Evolutionary conservation across 495 filamentous ascomycete species (phyloP), one percentile per base, ranked within the genome.

Genomic region (Penicillium desertorum): DNA sequence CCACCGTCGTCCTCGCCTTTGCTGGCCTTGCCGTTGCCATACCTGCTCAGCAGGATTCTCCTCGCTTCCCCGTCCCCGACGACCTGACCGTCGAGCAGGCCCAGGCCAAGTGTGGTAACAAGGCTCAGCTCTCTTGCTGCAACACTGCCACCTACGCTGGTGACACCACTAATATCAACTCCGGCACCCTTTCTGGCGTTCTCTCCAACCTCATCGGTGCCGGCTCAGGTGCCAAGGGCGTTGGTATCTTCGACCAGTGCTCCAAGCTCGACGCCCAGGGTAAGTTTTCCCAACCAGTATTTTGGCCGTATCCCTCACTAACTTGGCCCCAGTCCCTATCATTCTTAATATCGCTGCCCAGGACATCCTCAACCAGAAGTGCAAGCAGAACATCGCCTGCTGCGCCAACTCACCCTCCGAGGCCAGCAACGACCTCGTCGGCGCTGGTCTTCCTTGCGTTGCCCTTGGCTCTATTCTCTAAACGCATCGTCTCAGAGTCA

Each of bases 341-440:
- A 16, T 57, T n/a, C n/a, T n/a, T 34, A 64, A 63, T 30, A 56
- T 81, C 54, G 70, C 71, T 53, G 43, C 77, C 30, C 53, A 71
- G 49, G 76, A 81, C 54, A 32, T 78, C 41, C 71, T 81, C 58
- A 71, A 81, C 63, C 71, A 68, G 70, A 62, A 76, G 64, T 82
- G 79, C 74, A 79, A 80, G 70, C 76, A 80, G 76, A 79, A 76
- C 62, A 74, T 78, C 62, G 79, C 77, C 57, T 81, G 79, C 70
- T 82, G 78, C 66, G 73, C 76, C 58, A 66, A 75, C 66, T 76
- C 72, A 44, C 68, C 65, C 27, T 69, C 67, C 58, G 59, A 53
- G 30, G 71, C 78, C 58, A 56, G 70, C 62, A 59, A 63, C 9
- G 73, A 73, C 45, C 67, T 78, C 34, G 45, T 81, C 60, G 78